These are phyloP conservation scores for Stagonosporopsis rhizophila DNA, from an alignment of 2,329 filamentous ascomycete species.

Conservation along the genomic window DNA sequence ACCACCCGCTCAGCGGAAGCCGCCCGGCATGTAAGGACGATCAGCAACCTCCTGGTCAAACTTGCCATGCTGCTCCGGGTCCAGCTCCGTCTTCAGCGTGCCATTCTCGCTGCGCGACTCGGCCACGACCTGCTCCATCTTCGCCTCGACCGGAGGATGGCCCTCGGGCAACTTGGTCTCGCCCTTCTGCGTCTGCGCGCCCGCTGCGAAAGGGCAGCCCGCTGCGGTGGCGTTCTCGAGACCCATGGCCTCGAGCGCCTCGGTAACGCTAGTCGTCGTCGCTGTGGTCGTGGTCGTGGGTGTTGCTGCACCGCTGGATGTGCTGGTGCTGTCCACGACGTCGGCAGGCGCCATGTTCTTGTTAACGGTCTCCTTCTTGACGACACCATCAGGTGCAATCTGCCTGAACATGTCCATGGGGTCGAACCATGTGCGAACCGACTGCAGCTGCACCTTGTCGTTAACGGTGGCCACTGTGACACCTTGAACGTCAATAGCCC, in stretches of 20 bases:
- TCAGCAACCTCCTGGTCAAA: conserved; percentile 15
- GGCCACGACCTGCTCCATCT: conserved; percentile 9
- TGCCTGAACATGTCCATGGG: conserved; percentile 72
- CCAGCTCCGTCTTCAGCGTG: conserved; percentile 14
- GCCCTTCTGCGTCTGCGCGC: conserved; percentile 5
- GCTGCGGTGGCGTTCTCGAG: conserved; percentile 1
- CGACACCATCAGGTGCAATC: conserved; percentile 61
- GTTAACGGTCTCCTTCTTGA: conserved; percentile 53
- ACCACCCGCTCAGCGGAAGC: conserved; percentile 5
- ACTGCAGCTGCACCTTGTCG: conserved; percentile 64
- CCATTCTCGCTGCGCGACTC: conserved; percentile 6
- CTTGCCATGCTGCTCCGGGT: conserved; percentile 18
- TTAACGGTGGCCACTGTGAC: conserved; percentile 69
- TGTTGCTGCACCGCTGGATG: conserved; percentile 16
- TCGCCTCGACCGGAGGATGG: conserved; percentile 10
- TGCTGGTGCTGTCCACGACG: conserved; percentile 32
- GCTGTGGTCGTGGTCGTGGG: conserved; percentile 1
- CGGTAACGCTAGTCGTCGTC: conserved; percentile 23
- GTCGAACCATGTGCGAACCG: conserved; percentile 70
- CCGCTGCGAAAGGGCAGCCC: conserved; percentile 16
- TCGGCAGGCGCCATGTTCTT: conserved; percentile 42
- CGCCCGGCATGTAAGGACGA: conserved; percentile 11
- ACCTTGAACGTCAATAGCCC: conserved; percentile 68
- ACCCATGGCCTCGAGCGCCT: conserved; percentile 8
- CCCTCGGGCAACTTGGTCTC: conserved; percentile 7